phyloP scores from a whole-genome alignment of 2,329 filamentous ascomycete genomes.

The Mycosphaerella sp. region DNA sequence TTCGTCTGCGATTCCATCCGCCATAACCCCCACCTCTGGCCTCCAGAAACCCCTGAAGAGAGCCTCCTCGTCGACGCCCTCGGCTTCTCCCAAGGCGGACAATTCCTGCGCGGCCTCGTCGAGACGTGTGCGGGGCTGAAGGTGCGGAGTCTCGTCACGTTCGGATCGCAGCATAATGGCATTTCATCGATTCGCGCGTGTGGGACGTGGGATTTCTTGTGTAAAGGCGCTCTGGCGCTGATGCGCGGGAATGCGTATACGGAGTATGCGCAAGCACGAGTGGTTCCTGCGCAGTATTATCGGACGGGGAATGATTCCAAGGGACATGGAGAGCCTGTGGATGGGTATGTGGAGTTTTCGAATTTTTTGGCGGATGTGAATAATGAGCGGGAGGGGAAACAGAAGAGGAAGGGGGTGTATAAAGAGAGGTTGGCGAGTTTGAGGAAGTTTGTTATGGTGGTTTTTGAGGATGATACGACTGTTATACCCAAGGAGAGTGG shows the following conservation, averaged over 20 bases:
- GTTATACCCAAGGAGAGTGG: slow-evolving; percentile 84
- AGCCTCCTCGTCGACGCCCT: slow-evolving; percentile 81
- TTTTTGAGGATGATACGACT: slow-evolving; percentile 80
- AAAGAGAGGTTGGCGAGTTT: slow-evolving; percentile 62
- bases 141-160: slow-evolving; percentile 75
- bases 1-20: slow-evolving; percentile 74
- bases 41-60: too few species aligned
- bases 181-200: slow-evolving; percentile 79
- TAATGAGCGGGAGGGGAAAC: slow-evolving; percentile 60
- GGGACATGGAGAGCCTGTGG: slow-evolving; percentile 48
- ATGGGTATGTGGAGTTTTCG: slow-evolving; percentile 68
- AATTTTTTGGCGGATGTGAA: slow-evolving; percentile 95
- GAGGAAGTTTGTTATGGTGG: slow-evolving; percentile 77
- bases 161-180: slow-evolving; percentile 87
- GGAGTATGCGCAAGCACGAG: slow-evolving; percentile 64
- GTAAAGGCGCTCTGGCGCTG: slow-evolving; percentile 70
- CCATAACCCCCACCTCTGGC: too few species aligned
- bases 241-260: slow-evolving; percentile 78
- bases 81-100: slow-evolving; percentile 91
- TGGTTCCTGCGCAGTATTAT: slow-evolving; percentile 95
- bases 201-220: slow-evolving; percentile 66
- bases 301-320: slow-evolving; percentile 58
- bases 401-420: slow-evolving; percentile 66
- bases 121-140: slow-evolving; percentile 85
- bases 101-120: slow-evolving; percentile 87